These are phyloP conservation scores for Russula brevipes DNA, from an alignment of 768 basidiomycete species.

Conservation along the genomic window DNA sequence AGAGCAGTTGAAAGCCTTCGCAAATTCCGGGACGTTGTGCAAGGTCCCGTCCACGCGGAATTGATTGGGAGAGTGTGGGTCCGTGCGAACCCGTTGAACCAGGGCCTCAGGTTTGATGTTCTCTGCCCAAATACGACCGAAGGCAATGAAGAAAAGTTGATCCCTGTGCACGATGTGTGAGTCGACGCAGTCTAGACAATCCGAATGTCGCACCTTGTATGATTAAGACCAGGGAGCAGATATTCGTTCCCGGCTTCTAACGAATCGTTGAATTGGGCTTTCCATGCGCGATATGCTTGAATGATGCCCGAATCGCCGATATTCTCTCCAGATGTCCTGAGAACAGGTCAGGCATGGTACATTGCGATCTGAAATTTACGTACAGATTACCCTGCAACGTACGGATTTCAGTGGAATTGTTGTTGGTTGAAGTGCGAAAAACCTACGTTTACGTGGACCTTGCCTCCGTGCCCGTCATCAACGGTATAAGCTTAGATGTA, in stretches of 20 bases:
- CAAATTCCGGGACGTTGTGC: conserved; percentile 83
- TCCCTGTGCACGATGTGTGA: conserved; percentile 47
- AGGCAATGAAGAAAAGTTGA: conserved; percentile 91
- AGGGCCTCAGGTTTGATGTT: conserved; percentile 75
- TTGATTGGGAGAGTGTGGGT: conserved; percentile 80
- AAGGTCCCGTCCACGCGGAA: conserved; percentile 86
- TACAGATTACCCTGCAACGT: conserved; percentile 65
- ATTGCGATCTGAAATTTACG: conserved; percentile 27
- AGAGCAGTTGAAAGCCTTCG: conserved; percentile 79
- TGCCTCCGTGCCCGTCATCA: conserved; percentile 78
- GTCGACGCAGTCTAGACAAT: neutral
- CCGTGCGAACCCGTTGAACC: conserved; percentile 75
- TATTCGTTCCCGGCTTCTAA: conserved; percentile 57
- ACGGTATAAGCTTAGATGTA: conserved; percentile 61
- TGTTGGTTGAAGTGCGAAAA: conserved; percentile 18
- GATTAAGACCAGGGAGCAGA: conserved; percentile 75
- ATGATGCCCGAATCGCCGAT: conserved; percentile 83
- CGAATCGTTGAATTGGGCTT: conserved; percentile 61
- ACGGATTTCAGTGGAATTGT: conserved; percentile 7
- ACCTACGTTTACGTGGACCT: conserved; percentile 78
- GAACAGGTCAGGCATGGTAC: neutral
- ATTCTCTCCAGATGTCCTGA: conserved; percentile 85
- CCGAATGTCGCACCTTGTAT: conserved; percentile 49
- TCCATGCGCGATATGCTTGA: conserved; percentile 91
- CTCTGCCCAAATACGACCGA: conserved; percentile 82